phyloP scores from a whole-genome alignment of 495 filamentous ascomycete genomes.

The Letharia lupina region DNA sequence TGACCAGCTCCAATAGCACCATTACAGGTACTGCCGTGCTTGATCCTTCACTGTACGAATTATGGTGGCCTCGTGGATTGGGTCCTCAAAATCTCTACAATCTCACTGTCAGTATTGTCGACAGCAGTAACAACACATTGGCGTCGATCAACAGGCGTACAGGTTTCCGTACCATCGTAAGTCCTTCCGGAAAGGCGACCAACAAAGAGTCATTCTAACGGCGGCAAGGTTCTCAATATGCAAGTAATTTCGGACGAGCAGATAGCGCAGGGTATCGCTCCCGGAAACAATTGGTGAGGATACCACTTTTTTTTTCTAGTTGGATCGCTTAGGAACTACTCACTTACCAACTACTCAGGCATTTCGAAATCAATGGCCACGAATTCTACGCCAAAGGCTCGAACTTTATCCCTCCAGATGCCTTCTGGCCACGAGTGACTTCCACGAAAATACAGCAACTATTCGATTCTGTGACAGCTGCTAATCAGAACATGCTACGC shows the following conservation, averaged over 20 bases:
- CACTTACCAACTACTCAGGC: constrained; percentile 22
- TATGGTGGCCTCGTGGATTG: constrained; percentile 58
- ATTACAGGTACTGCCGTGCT: constrained; percentile 46
- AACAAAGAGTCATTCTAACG: neutral
- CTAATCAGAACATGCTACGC: constrained; percentile 63
- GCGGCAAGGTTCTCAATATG: constrained; percentile 44
- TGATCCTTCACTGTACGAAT: constrained; percentile 38
- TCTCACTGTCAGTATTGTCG: constrained; percentile 42
- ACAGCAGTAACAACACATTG: constrained; percentile 30
- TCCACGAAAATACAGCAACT: constrained; percentile 43
- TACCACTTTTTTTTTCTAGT: constrained; percentile 6
- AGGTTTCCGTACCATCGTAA: constrained; percentile 56
- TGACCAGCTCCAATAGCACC: constrained; percentile 38
- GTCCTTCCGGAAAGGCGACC: neutral
- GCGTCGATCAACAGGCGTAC: constrained; percentile 47
- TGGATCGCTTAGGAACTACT: neutral
- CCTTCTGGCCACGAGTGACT: constrained; percentile 59
- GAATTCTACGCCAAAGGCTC: constrained; percentile 61
- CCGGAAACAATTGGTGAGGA: constrained; percentile 47
- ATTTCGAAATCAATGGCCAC: constrained; percentile 61
- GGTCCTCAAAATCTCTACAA: constrained; percentile 55
- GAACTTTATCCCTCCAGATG: constrained; percentile 59
- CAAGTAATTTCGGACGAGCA: constrained; percentile 50
- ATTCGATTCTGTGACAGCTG: constrained; percentile 48
- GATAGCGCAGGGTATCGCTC: constrained; percentile 48